phyloP scores from a whole-genome alignment of 1,139 yeast species.

The Pichia sp. region DNA sequence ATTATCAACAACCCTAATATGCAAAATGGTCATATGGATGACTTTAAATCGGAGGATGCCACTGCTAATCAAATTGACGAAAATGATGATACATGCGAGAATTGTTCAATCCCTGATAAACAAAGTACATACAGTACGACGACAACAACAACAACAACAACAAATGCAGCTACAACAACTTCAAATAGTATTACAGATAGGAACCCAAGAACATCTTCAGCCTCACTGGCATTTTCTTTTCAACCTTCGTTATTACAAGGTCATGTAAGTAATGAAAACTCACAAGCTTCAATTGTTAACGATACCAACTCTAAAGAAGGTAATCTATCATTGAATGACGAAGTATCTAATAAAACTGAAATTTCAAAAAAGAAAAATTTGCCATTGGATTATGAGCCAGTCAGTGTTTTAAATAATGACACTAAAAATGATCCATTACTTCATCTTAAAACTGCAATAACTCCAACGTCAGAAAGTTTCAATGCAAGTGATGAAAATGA shows the following conservation, averaged over 20 bases:
- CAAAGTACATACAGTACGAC: neutral
- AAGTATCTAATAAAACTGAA: neutral
- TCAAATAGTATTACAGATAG: neutral
- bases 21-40: neutral
- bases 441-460: slow-evolving; percentile 8
- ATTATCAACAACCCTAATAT: neutral
- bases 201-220: neutral
- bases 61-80: neutral
- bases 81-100: neutral
- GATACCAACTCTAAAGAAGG: neutral
- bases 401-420: slow-evolving; percentile 4
- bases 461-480: neutral
- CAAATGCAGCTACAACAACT: neutral
- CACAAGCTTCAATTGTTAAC: neutral
- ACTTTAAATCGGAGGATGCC: neutral
- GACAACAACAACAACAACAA: neutral
- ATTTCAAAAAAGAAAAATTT: neutral
- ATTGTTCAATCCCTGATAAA: neutral
- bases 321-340: neutral
- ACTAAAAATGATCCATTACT: slow-evolving; percentile 2
- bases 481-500: slow-evolving; percentile 7
- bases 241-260: slow-evolving; percentile 12
- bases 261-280: slow-evolving; percentile 2
- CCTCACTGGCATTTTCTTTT: slow-evolving; percentile 11
- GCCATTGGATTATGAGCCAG: neutral